Base-by-base conservation (phyloP, 371 early-diverging fungal genomes). In the Mortierella polycephala region DNA sequence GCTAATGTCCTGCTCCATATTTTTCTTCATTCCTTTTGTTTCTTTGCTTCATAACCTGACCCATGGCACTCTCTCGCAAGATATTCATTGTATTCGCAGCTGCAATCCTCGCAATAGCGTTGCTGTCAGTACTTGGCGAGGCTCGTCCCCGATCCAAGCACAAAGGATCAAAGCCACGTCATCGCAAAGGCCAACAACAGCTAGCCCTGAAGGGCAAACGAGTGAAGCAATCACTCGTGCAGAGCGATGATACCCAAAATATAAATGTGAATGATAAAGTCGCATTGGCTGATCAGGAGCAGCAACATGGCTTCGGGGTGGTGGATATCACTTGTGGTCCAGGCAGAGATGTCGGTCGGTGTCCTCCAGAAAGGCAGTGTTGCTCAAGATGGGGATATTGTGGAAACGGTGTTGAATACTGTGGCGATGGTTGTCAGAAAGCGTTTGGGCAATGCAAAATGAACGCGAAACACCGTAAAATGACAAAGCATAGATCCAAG, bases 341-440 rank as follows among this genome's bases (percentile, higher is more conserved):
- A 21, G 64, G 50, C 11, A 45, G n/a, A 21, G 58, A 12, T 14
- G 8, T 55, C 8, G 0, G 3, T 21, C 6, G 13, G 20, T 75
- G 75, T 16, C 75, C 75, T n/a, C 39, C 9, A 11, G 49, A 52
- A 1, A 50, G 18, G 18, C 75, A 67, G 1, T 75, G 75, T 41
- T 75, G 70, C 41, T 75, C 75, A 11, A 47, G 56, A 12, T 70
- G 75, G 69, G 75, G 67, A 7, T 75, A 39, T 23, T 75, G 70
- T 54, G 75, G 75, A 5, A 53, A 18, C 37, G 59, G 52, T 1
- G 56, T n/a, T 1, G 60, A 50, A 13, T 62, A 75, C 23, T 75
- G 70, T 59, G 50, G 30, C 6, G 49, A 47, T 1, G 71, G 75
- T 12, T 75, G 75, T 14, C 75, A 67, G 40, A 5, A 7, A 11